A percentile compares a stretch with the other conserved stretches of the same genome.
phyloP scores from a whole-genome alignment of 2,329 filamentous ascomycete species.

The Ascochyta fabae region DNA sequence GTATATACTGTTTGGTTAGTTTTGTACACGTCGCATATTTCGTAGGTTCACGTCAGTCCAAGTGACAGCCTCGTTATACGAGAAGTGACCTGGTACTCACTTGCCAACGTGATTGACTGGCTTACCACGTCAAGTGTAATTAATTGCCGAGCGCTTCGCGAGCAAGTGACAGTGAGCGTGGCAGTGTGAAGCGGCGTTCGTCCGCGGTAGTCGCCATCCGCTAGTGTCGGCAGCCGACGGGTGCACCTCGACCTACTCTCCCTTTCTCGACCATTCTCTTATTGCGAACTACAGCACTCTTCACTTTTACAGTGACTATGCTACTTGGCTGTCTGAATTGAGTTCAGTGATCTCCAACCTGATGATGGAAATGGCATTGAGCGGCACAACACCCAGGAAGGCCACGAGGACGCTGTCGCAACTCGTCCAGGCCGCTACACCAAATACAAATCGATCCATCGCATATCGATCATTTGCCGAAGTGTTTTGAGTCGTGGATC shows the following conservation, averaged over 20 bases:
- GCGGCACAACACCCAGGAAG: neutral
- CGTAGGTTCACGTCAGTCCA: no score
- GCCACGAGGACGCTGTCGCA: constrained; percentile 5
- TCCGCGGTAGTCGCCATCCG: constrained; percentile 4
- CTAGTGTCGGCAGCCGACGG: constrained; percentile 5
- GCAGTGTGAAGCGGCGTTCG: constrained; percentile 7
- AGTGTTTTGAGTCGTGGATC: constrained; percentile 3
- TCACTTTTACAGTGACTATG: neutral
- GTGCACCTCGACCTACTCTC: neutral
- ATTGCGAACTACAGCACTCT: constrained; percentile 3
- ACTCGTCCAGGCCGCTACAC: neutral
- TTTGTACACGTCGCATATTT: no score
- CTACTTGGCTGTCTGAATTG: neutral
- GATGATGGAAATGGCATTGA: neutral
- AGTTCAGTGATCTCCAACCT: neutral
- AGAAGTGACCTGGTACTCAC: no score
- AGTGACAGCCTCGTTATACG: no score
- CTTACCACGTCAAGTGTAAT: neutral
- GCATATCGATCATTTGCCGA: neutral
- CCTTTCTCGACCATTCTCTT: neutral
- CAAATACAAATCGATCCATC: neutral
- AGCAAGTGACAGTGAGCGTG: neutral
- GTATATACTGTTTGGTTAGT: no score
- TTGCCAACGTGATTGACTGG: no score
- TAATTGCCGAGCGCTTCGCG: neutral